Percentiles rank a stretch among this genome's conserved stretches.
Evolutionary conservation across 805 yeast genomes (phyloP).

Genomic region (Yarrowia divulgata): DNA sequence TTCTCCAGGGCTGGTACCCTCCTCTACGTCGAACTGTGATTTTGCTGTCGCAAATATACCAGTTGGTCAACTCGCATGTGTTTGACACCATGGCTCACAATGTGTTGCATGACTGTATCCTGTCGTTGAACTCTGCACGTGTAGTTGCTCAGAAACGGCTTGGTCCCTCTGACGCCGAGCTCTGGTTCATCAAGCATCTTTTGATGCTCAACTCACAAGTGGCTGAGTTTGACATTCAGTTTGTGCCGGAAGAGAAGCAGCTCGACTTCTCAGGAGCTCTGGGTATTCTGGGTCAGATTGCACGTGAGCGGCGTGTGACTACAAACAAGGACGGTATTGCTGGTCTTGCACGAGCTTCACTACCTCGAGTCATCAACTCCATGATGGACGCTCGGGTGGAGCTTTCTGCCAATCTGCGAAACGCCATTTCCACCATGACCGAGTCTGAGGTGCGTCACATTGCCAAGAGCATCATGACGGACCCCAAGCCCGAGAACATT

Average conservation of each 20-base stretch:
- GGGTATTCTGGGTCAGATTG: conserved; percentile 52
- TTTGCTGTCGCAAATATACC: conserved; percentile 77
- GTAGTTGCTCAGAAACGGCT: conserved; percentile 55
- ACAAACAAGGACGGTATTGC: conserved; percentile 51
- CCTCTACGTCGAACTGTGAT: conserved; percentile 75
- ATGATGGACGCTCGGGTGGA: conserved; percentile 82
- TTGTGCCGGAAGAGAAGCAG: conserved; percentile 68
- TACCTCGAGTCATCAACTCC: conserved; percentile 80
- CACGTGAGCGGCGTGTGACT: conserved; percentile 27
- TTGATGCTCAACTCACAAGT: conserved; percentile 74
- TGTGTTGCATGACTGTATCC: conserved; percentile 78
- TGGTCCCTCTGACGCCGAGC: conserved; percentile 64
- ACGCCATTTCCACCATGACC: conserved; percentile 72
- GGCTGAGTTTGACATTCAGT: conserved; percentile 79
- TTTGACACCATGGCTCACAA: conserved; percentile 91
- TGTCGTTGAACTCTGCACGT: conserved; percentile 64
- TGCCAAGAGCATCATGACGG: conserved; percentile 55
- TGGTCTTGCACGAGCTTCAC: conserved; percentile 67
- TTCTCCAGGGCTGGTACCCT: conserved; percentile 61
- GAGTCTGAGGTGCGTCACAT: conserved; percentile 61
- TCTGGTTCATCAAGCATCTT: conserved; percentile 76
- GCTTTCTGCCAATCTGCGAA: conserved; percentile 73
- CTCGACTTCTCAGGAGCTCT: conserved; percentile 81
- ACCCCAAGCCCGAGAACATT: conserved; percentile 46
- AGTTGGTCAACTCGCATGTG: conserved; percentile 72